Evolutionary conservation across 768 basidiomycete species (phyloP).

Genomic region (Russula olivacea): DNA sequence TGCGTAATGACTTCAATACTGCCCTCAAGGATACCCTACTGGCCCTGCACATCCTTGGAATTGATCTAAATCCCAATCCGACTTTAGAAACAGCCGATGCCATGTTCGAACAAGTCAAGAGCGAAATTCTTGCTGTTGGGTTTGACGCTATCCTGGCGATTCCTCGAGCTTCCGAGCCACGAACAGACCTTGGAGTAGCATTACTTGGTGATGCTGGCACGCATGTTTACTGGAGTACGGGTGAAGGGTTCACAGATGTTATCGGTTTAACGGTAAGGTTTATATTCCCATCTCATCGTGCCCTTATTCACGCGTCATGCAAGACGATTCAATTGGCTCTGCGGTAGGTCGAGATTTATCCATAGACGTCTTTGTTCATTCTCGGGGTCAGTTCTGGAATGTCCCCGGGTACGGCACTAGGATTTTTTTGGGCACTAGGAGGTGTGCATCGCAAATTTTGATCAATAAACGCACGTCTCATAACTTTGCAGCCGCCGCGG

Average conservation of each 20-base stretch:
- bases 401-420: constrained; percentile 60
- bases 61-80: constrained; percentile 52
- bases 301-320: not conserved
- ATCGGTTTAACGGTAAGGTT: constrained; percentile 55
- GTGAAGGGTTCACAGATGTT: constrained; percentile 50
- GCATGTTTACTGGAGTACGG: constrained; percentile 67
- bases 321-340: constrained; percentile 62
- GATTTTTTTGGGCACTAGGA: constrained; percentile 68
- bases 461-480: not conserved
- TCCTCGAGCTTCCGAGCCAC: constrained; percentile 53
- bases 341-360: constrained; percentile 36
- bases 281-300: not conserved
- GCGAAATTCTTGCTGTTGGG: constrained; percentile 62
- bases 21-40: constrained; percentile 53
- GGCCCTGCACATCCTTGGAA: constrained; percentile 56
- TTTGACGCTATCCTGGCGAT: constrained; percentile 62
- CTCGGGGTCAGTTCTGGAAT: constrained; percentile 50
- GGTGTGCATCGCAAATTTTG: constrained; percentile 35
- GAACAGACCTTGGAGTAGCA: constrained; percentile 56
- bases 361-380: not conserved
- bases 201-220: constrained; percentile 64
- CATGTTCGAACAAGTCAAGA: constrained; percentile 68
- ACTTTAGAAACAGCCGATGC: constrained; percentile 48
- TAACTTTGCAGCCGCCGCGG: constrained; percentile 44
- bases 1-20: constrained; percentile 48